phyloP scores from a whole-genome alignment of 2,329 filamentous ascomycete genomes.

The Nemania sp. region DNA sequence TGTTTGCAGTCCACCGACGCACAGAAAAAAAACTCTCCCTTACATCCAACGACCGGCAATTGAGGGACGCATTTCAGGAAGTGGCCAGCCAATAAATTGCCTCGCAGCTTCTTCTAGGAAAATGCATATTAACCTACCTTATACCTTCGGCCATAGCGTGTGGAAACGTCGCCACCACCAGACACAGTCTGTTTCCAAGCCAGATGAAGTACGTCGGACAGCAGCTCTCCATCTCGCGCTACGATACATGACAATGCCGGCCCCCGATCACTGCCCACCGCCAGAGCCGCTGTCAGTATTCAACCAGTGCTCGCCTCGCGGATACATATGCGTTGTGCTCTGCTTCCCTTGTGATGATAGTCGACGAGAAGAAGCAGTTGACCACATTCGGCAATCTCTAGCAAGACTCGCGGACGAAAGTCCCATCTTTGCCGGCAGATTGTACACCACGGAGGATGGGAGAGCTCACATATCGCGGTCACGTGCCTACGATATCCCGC shows the following conservation, averaged over 20 bases:
- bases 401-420: conserved; percentile 37
- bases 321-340: conserved; percentile 42
- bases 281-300: conserved; percentile 41
- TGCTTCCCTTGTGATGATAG: conserved; percentile 39
- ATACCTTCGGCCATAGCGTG: conserved; percentile 30
- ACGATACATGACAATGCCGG: conserved; percentile 32
- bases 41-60: not conserved
- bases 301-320: conserved; percentile 42
- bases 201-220: conserved; percentile 25
- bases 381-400: conserved; percentile 37
- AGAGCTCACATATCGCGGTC: conserved; percentile 35
- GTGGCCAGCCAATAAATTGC: conserved; percentile 1
- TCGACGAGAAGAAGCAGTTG: conserved; percentile 30
- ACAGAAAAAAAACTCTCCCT: not conserved
- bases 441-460: conserved; percentile 34
- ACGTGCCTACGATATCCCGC: conserved; percentile 37
- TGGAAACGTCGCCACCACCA: conserved; percentile 33
- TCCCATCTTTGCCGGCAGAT: conserved; percentile 39
- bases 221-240: conserved; percentile 24
- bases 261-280: conserved; percentile 29
- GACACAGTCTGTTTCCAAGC: conserved; percentile 25
- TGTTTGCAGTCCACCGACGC: conserved; percentile 2
- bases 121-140: conserved; percentile 31
- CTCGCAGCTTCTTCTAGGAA: conserved; percentile 22
- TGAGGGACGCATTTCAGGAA: not conserved